Evolutionary conservation across 2,329 filamentous ascomycete species (phyloP).

Genomic region (Rhynchosporium agropyri): DNA sequence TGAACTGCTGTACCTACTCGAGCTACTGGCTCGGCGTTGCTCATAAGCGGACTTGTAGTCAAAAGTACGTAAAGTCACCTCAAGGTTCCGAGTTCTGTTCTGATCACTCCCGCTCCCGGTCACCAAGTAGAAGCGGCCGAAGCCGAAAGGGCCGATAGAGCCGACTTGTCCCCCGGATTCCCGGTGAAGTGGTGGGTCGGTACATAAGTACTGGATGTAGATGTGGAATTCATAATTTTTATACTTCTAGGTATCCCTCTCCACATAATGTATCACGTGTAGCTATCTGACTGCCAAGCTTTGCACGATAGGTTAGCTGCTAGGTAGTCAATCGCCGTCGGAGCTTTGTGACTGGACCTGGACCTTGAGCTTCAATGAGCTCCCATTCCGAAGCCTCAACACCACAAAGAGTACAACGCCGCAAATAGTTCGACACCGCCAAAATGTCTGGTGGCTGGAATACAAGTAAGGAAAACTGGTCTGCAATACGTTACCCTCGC

Average conservation of each 20-base stretch:
- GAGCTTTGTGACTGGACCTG: slow-evolving; percentile 3
- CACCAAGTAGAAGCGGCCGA: not conserved
- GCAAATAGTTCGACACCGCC: not conserved
- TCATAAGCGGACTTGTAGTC: too few relatives aligned
- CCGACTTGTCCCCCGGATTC: not conserved
- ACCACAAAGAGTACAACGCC: slow-evolving; percentile 7
- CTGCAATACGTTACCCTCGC: slow-evolving; percentile 16
- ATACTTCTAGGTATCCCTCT: not conserved
- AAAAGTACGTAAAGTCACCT: too few relatives aligned
- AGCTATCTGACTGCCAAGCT: not conserved
- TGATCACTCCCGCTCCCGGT: not conserved
- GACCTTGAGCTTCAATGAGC: not conserved
- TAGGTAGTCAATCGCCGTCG: not conserved
- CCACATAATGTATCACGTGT: slow-evolving; percentile 6
- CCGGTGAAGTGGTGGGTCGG: too few relatives aligned
- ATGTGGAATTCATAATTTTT: slow-evolving; percentile 2
- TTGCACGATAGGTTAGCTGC: not conserved
- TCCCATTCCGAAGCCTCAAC: slow-evolving; percentile 4
- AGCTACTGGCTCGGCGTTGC: too few relatives aligned
- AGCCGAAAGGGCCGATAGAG: not conserved
- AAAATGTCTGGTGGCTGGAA: slow-evolving; percentile 87
- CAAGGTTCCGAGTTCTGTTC: too few relatives aligned
- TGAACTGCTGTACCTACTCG: not conserved
- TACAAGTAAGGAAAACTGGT: slow-evolving; percentile 62
- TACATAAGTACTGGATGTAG: not conserved